A percentile compares a stretch with the other conserved stretches of the same genome.
phyloP scores from a whole-genome alignment of 2,329 filamentous ascomycete genomes.

The Chalara sp. region DNA sequence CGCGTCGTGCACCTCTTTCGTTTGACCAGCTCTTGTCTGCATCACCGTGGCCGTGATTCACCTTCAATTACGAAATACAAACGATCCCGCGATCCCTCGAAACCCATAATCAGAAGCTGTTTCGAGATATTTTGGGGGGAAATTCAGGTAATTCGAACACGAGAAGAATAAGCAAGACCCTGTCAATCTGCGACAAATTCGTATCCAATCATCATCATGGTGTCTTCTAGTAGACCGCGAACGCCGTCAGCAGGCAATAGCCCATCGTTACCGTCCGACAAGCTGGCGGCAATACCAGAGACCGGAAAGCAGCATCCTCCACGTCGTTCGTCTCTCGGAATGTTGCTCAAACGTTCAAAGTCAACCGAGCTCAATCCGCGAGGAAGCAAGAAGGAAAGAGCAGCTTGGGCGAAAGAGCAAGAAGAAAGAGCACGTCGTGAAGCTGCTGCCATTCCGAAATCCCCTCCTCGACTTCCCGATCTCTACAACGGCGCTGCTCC shows the following conservation, averaged over 20 bases:
- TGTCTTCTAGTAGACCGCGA: constrained; percentile 29
- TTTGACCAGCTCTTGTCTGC: too few relatives aligned
- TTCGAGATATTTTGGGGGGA: too few relatives aligned
- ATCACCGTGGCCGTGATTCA: too few relatives aligned
- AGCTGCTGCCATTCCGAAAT: constrained; percentile 45
- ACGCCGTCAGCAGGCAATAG: constrained; percentile 26
- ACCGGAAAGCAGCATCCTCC: constrained; percentile 23
- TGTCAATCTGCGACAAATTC: constrained; percentile 17
- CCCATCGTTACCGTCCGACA: constrained; percentile 24
- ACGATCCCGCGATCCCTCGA: too few relatives aligned
- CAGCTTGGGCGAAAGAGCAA: constrained; percentile 34
- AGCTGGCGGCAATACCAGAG: constrained; percentile 29
- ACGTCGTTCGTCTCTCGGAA: constrained; percentile 44
- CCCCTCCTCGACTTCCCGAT: constrained; percentile 51
- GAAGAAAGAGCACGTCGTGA: constrained; percentile 49
- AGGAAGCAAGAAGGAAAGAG: constrained; percentile 53
- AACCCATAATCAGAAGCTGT: too few relatives aligned
- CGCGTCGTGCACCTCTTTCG: too few relatives aligned
- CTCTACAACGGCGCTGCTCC: constrained; percentile 33
- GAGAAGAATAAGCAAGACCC: constrained; percentile 10
- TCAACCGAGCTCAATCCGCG: constrained; percentile 57
- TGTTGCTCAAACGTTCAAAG: constrained; percentile 62
- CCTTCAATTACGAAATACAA: too few relatives aligned
- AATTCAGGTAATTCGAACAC: constrained; percentile 5
- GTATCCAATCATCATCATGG: constrained; percentile 21